Base-by-base conservation (phyloP, 1,284 basidiomycete genomes). In the Afroboletus lepidellus region DNA sequence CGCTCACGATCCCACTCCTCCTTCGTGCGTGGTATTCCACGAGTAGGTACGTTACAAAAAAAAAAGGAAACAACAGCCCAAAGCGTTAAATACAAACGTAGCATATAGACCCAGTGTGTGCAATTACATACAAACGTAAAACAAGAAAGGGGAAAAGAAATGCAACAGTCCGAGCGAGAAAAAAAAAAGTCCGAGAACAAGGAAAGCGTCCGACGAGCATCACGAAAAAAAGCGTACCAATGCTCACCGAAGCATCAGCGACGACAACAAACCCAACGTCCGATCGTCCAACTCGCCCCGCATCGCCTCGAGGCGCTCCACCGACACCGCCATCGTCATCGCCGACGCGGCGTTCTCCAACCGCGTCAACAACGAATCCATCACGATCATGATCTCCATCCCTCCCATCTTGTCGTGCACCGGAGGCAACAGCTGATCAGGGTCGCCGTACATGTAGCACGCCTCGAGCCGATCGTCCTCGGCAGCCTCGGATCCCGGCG, bases 281-380 rank as follows among this genome's bases (percentile, higher is more conserved):
- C 71, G 72, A 61, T 76, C 73, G 56, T 83, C 79, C 41, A 81
- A 57, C 18, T 63, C 67, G 13, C 67, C 70, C 5, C 61, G 65
- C 36, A 73, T 58, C 11, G 64, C 58, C 25, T 63, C 58, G 36
- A 74, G 55, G 18, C 57, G 57, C 45, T 62, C 58, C 45, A 48
- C 57, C 54, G 62, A 45, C 25, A 60, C 57, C 50, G 64, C 63
- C 56, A 76, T 61, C 20, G 72, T 66, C 59, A 95, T 71, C 27
- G 82, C 77, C 15, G 81, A 77, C 25, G 89, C 72, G n/a, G 87
- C 81, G 65, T 95, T 94, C 66, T 94, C 88, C 46, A 95, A 84
- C 34, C 94, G 79, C 15, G 84, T 74, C 18, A 87, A 77, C 37
- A 95, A 66, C 3, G 84, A 87, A 60, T 94, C 90, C 33, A 98